Conservation (phyloP, 2,329 filamentous ascomycete species). For the Nemania serpens region DNA sequence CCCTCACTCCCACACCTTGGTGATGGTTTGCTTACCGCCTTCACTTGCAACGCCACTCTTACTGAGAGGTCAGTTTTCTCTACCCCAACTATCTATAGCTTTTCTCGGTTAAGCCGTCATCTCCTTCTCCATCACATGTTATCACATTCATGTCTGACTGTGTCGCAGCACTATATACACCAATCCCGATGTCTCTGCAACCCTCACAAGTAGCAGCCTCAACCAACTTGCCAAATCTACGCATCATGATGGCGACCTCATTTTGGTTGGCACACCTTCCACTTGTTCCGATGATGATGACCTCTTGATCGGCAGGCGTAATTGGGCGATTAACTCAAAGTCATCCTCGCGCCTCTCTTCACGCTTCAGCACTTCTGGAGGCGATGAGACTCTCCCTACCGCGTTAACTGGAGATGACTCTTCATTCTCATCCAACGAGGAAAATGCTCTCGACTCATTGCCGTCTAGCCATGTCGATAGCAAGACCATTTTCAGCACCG, state of each 20-base stretch:
- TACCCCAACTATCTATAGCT: too few species aligned
- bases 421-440: slow-evolving; percentile 7
- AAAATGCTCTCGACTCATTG: slow-evolving; percentile 1
- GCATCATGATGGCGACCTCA: neutral
- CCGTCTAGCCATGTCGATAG: neutral
- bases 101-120: neutral
- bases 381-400: slow-evolving; percentile 19
- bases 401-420: slow-evolving; percentile 20
- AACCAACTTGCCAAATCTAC: slow-evolving; percentile 9
- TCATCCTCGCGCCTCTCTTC: slow-evolving; percentile 8
- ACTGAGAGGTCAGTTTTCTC: slow-evolving; percentile 16
- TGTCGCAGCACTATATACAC: neutral
- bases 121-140: neutral
- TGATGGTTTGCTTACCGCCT: slow-evolving; percentile 29
- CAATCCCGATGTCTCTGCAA: neutral
- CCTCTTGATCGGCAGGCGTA: slow-evolving; percentile 13
- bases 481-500: neutral
- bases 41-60: neutral
- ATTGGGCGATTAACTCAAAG: slow-evolving; percentile 1
- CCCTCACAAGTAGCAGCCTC: slow-evolving; percentile 24
- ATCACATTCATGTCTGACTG: slow-evolving; percentile 4
- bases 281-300: slow-evolving; percentile 18
- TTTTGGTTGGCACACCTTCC: slow-evolving; percentile 1
- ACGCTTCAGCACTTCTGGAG: neutral
- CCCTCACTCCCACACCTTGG: slow-evolving; percentile 33